Conservation (phyloP, 2,329 filamentous ascomycete species). For the Ceratocystis eucalypticola region DNA sequence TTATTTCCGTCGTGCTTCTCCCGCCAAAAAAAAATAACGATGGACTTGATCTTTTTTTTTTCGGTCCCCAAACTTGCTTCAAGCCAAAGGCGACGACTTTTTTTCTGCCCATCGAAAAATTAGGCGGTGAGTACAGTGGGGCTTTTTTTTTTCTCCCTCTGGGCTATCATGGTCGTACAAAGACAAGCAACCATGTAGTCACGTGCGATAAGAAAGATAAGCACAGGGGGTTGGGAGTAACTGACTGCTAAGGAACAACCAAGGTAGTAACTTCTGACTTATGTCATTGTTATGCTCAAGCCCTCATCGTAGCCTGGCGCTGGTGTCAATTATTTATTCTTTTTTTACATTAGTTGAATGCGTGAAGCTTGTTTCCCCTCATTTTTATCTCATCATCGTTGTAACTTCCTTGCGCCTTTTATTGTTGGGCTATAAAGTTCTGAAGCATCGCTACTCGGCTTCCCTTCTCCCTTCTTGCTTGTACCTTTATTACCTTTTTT, state of each 20-base stretch:
- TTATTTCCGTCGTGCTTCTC: neutral
- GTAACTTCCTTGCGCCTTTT: neutral
- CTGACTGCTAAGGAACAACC: too few relatives aligned
- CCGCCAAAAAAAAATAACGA: neutral
- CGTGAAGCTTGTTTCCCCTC: slow-evolving; percentile 1
- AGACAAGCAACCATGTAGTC: neutral
- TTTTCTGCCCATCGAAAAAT: slow-evolving; percentile 18
- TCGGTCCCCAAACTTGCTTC: slow-evolving; percentile 2
- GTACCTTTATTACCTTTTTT: neutral
- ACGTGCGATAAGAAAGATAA: slow-evolving; percentile 10
- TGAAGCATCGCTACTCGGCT: neutral
- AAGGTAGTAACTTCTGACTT: neutral
- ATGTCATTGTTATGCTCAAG: slow-evolving; percentile 7
- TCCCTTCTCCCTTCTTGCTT: neutral
- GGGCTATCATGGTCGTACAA: neutral
- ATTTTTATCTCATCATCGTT: neutral
- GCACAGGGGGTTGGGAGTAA: neutral
- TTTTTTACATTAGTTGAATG: neutral
- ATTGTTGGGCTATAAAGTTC: neutral
- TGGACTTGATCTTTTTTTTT: neutral
- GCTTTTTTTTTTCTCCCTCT: neutral
- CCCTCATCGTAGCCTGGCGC: neutral
- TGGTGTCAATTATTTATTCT: neutral
- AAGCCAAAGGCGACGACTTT: slow-evolving; percentile 15
- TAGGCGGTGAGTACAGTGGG: slow-evolving; percentile 17